Base-by-base conservation (phyloP, 208 protist genomes). In the Crithidia acanthocephali region DNA sequence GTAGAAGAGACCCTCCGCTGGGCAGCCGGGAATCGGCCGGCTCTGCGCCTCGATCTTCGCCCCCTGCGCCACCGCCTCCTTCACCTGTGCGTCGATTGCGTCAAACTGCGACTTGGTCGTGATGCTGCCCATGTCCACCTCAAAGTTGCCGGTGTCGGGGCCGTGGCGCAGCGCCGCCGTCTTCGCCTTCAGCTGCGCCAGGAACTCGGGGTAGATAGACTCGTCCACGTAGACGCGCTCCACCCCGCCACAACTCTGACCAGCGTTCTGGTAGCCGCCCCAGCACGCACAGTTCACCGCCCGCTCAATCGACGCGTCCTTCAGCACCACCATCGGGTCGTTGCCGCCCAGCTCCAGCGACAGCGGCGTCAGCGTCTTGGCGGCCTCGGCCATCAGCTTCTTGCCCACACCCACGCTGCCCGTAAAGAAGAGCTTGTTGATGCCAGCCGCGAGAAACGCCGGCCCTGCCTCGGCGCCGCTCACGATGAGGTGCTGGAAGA, bases 401-500 rank as follows among this genome's bases (percentile, higher is more conserved):
- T 94, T 94, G 27, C 92, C 90, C 16, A 94, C 82, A n/a, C 51
- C 47, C 1, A 92, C 90, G 74, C 88, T 94, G 47, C 92, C 92
- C 10, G 92, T 95, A 75, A 96, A 95, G 62, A 94, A 94, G 16
- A 96, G 69, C 72, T 95, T 94, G 76, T 91, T 65, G 32, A 94
- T 64, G 27, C 81, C 83, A 13, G 76, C 70, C 13, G 57, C 20
- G 23, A 94, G 68, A 22, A 94, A 65, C 4, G 76, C 84, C 10
- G 79, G 62, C 0, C 79, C 82, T 0, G 64, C 80, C 72, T 84
- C 70, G 13, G 81, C 57, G 32, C 89, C 86, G 23, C 66, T 33
- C 18, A 91, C 20, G 18, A 84, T 68, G 22, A 94, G 40, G 67
- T 93, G 88, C 11, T 68, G 53, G 68, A 95, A 95, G 22, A 95